Percentiles rank a stretch among this genome's conserved stretches.
These are phyloP conservation scores for Benincasa hispida DNA, from an alignment of 306 rosid species.

Conservation along the genomic window DNA sequence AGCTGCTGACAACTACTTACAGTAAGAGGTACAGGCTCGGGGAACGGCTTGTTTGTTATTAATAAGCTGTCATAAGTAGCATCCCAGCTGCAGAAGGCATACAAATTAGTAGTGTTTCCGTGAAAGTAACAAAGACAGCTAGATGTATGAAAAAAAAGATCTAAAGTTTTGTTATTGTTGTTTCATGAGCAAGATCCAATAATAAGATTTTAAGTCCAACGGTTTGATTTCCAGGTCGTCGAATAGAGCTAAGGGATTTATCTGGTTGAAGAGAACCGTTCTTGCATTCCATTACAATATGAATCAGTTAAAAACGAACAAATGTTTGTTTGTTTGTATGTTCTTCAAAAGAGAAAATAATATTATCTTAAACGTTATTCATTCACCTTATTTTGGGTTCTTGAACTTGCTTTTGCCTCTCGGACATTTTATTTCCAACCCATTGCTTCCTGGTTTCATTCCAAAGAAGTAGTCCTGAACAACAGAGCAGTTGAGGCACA, in stretches of 20 bases:
- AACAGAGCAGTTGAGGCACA: background rate
- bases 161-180: background rate
- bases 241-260: background rate
- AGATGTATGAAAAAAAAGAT: background rate
- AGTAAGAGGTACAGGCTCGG: constrained; percentile 47
- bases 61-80: constrained; percentile 63
- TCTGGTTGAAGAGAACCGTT: background rate
- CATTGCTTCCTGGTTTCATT: constrained; percentile 65
- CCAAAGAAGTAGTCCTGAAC: constrained; percentile 73
- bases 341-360: too few species aligned
- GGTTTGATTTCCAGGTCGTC: background rate
- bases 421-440: constrained; percentile 38
- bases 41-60: constrained; percentile 49
- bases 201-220: background rate
- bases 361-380: background rate
- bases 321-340: too few species aligned
- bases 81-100: constrained; percentile 45
- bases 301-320: background rate
- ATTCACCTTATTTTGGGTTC: constrained; percentile 64
- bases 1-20: constrained; percentile 45
- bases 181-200: background rate
- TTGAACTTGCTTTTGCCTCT: constrained; percentile 21
- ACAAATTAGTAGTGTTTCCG: background rate
- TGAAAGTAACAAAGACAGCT: background rate
- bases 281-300: background rate